Percentiles rank a stretch among this genome's conserved stretches.
Conservation (phyloP, 768 basidiomycete species). For the Multifurca ochricompacta region DNA sequence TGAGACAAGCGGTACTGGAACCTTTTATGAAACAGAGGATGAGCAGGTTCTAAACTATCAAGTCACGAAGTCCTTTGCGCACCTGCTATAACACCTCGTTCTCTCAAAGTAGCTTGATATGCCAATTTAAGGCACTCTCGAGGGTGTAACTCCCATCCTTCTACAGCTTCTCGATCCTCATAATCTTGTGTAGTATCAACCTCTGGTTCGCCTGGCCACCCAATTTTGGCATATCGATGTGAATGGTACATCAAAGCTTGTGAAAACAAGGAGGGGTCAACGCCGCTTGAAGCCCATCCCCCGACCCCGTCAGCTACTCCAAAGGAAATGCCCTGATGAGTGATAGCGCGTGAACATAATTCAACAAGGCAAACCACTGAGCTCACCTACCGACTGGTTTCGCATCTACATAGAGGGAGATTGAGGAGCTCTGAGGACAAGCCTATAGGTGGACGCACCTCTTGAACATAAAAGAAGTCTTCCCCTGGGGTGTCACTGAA, state of each 20-base stretch:
- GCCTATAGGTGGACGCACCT: conserved; percentile 38
- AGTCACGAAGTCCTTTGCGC: neutral
- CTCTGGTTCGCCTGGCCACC: conserved; percentile 81
- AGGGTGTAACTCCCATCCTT: conserved; percentile 63
- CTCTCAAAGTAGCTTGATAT: conserved; percentile 61
- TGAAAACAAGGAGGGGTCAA: conserved; percentile 85
- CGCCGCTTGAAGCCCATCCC: conserved; percentile 78
- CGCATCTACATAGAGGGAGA: conserved; percentile 48
- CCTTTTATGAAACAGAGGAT: conserved; percentile 36
- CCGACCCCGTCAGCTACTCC: conserved; percentile 92
- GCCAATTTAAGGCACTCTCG: conserved; percentile 65
- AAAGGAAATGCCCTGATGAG: conserved; percentile 59
- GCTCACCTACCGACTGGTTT: conserved; percentile 60
- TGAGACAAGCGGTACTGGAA: conserved; percentile 75
- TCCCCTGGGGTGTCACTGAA: conserved; percentile 42
- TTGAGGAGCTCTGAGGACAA: neutral
- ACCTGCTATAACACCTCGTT: conserved; percentile 40
- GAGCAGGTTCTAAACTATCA: neutral
- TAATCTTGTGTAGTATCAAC: conserved; percentile 70
- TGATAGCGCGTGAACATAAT: conserved; percentile 14
- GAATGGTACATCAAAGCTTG: conserved; percentile 89
- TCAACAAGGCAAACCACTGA: neutral
- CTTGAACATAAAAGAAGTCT: conserved; percentile 60
- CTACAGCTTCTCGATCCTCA: conserved; percentile 53
- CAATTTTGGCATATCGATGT: conserved; percentile 58